Conservation (phyloP, 805 yeast genomes). For the Saturnispora zaruensis region DNA sequence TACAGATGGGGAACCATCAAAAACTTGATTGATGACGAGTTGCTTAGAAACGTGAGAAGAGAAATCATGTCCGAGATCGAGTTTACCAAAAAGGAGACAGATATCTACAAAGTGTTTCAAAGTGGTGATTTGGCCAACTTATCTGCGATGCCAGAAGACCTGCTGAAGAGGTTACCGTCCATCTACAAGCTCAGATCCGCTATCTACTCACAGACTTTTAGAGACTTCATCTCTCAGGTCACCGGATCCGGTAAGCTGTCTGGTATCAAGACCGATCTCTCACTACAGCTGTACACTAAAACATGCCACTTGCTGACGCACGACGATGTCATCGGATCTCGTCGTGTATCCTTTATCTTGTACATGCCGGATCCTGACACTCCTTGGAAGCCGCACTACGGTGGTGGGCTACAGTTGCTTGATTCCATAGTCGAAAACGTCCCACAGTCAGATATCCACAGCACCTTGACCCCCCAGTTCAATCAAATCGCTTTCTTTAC, state of each 20-base stretch:
- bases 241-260: slow-evolving; percentile 85
- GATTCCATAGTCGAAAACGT: slow-evolving; percentile 85
- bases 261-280: slow-evolving; percentile 87
- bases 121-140: slow-evolving; percentile 89
- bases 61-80: slow-evolving; percentile 80
- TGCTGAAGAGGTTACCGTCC: slow-evolving; percentile 63
- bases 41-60: slow-evolving; percentile 69
- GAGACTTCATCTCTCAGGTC: slow-evolving; percentile 67
- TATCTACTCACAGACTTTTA: slow-evolving; percentile 75
- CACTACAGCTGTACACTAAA: slow-evolving; percentile 81
- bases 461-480: slow-evolving; percentile 80
- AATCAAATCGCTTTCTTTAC: slow-evolving; percentile 94
- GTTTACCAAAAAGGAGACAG: slow-evolving; percentile 94
- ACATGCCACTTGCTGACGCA: slow-evolving; percentile 93
- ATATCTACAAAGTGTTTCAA: slow-evolving; percentile 86
- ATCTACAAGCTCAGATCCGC: slow-evolving; percentile 76
- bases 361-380: slow-evolving; percentile 90
- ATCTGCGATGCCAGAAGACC: slow-evolving; percentile 74
- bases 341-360: slow-evolving; percentile 86
- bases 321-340: slow-evolving; percentile 94
- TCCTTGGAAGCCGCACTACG: slow-evolving; percentile 83
- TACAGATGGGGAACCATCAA: slow-evolving; percentile 84
- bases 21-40: slow-evolving; percentile 63
- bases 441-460: slow-evolving; percentile 68
- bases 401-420: slow-evolving; percentile 84